These are phyloP conservation scores for Eragrostis nindensis DNA, from an alignment of 176 grass and related monocot genomes.

Conservation along the genomic window DNA sequence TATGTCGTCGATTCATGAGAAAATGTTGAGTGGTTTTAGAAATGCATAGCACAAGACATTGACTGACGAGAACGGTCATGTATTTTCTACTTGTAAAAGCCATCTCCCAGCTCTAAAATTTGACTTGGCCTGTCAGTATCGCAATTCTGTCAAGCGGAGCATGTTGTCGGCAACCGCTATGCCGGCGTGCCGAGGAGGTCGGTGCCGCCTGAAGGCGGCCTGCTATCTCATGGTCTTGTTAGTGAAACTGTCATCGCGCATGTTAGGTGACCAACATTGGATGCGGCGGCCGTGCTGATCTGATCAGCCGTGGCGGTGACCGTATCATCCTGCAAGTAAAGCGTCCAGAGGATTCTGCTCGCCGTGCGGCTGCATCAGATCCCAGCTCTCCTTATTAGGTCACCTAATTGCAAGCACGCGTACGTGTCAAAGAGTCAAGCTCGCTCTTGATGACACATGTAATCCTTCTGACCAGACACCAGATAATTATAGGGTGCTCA, in stretches of 20 bases:
- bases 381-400: neutral
- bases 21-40: neutral
- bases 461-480: neutral
- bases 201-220: neutral
- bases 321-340: neutral
- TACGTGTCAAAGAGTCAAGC: neutral
- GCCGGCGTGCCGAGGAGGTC: neutral
- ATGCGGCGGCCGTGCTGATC: conserved; percentile 14
- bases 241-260: neutral
- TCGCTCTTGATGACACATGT: neutral
- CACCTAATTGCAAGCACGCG: conserved; percentile 1
- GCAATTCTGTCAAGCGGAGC: neutral
- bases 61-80: too few species aligned
- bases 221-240: neutral
- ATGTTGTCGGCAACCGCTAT: conserved; percentile 16
- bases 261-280: conserved; percentile 27
- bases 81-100: too few species aligned
- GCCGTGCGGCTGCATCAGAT: neutral
- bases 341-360: neutral
- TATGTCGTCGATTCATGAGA: neutral
- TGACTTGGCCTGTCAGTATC: neutral
- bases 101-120: neutral
- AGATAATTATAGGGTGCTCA: neutral
- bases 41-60: neutral
- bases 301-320: neutral